phyloP scores from a whole-genome alignment of 176 grass and related monocot genomes.

The Ananas comosus region DNA sequence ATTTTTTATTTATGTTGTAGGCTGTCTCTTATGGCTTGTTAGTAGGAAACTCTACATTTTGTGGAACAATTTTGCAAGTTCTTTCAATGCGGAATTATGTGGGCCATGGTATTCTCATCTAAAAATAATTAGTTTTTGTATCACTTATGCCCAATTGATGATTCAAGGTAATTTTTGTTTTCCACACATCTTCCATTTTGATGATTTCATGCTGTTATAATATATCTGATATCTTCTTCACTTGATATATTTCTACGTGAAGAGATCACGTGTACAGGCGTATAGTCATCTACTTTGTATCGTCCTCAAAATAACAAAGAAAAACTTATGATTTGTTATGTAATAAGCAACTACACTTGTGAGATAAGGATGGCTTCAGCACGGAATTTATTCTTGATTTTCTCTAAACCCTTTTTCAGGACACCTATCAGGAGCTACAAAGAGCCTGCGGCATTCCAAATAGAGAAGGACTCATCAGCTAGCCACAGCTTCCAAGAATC shows the following conservation, averaged over 20 bases:
- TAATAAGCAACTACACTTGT: too few species aligned
- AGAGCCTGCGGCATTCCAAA: slow-evolving; percentile 49
- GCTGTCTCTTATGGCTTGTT: neutral
- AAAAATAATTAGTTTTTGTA: neutral
- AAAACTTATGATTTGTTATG: too few species aligned
- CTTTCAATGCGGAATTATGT: neutral
- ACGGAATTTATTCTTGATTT: neutral
- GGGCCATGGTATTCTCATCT: neutral
- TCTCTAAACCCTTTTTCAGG: slow-evolving; percentile 41
- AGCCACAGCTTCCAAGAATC: slow-evolving; percentile 73
- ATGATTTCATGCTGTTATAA: neutral
- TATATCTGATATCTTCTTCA: too few species aligned
- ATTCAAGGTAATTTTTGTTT: neutral
- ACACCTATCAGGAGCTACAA: slow-evolving; percentile 76
- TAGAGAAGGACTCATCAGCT: slow-evolving; percentile 45
- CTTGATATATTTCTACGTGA: too few species aligned
- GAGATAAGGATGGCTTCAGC: too few species aligned
- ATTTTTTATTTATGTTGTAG: neutral
- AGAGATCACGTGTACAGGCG: too few species aligned
- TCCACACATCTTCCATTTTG: neutral
- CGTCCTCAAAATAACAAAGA: too few species aligned
- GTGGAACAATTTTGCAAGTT: neutral
- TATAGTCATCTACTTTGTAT: too few species aligned
- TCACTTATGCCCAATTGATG: neutral
- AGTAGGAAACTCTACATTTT: neutral